Percentiles rank a stretch among this genome's conserved stretches.
These are phyloP conservation scores for Emergomyces pasteurianus DNA, from an alignment of 2,329 filamentous ascomycete species.

Conservation along the genomic window DNA sequence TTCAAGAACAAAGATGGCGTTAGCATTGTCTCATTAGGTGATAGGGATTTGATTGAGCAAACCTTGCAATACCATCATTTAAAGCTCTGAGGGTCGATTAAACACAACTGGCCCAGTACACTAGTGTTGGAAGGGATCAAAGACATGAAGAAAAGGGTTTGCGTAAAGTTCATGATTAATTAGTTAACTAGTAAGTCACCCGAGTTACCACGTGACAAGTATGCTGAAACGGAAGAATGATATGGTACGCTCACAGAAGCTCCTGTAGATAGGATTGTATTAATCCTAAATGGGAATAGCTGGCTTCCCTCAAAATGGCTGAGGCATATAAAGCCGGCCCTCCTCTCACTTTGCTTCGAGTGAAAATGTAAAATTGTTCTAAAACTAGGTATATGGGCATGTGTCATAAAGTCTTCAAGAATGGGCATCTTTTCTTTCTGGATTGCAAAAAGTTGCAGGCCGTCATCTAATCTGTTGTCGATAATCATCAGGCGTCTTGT, in stretches of 20 bases:
- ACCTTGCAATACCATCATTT: background rate
- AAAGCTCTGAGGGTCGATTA: background rate
- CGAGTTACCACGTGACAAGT: background rate
- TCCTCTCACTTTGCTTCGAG: too few relatives aligned
- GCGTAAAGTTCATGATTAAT: background rate
- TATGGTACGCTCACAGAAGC: background rate
- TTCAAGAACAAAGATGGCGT: background rate
- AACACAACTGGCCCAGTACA: background rate
- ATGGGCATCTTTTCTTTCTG: background rate
- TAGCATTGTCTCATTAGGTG: background rate
- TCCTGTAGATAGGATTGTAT: background rate
- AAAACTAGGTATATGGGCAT: background rate
- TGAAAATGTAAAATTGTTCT: too few relatives aligned
- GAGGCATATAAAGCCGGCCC: too few relatives aligned
- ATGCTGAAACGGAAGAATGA: background rate
- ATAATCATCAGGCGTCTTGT: background rate
- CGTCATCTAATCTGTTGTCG: background rate
- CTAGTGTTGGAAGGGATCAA: background rate
- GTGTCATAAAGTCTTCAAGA: background rate
- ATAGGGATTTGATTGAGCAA: background rate
- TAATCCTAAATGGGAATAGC: too few relatives aligned
- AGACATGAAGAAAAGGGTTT: background rate
- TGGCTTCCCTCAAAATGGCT: too few relatives aligned
- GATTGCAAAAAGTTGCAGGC: background rate
- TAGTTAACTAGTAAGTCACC: background rate